These are phyloP conservation scores for Fusarium denticulatum DNA, from an alignment of 2,329 filamentous ascomycete species.

Conservation along the genomic window DNA sequence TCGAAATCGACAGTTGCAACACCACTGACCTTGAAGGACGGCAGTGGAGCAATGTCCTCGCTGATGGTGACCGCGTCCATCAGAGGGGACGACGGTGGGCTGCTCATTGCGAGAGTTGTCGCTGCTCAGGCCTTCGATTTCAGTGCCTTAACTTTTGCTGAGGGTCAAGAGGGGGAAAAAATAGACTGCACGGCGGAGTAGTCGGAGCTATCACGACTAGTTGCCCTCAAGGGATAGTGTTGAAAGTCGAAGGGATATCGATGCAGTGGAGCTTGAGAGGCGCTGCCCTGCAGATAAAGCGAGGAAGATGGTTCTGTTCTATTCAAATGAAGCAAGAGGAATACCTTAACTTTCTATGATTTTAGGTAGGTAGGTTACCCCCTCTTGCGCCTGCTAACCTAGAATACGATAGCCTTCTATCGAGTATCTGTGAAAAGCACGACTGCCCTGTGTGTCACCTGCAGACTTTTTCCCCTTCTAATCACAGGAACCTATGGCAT, in stretches of 20 bases:
- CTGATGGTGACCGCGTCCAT: conserved; percentile 62
- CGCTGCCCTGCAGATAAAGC: not conserved
- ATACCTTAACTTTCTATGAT: not conserved
- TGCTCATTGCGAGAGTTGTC: conserved; percentile 34
- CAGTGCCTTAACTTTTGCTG: not conserved
- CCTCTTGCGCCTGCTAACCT: conserved; percentile 26
- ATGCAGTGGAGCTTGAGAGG: conserved; percentile 8
- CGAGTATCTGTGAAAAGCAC: conserved; percentile 12
- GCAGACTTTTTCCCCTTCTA: not conserved
- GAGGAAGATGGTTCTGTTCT: not conserved
- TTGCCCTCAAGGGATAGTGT: conserved; percentile 6
- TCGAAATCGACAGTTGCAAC: conserved; percentile 72
- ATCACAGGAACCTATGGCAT: conserved; percentile 3
- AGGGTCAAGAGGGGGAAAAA: not conserved
- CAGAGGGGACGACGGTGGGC: conserved; percentile 59
- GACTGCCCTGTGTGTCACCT: conserved; percentile 21
- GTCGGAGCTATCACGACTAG: conserved; percentile 12
- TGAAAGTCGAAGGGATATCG: not conserved
- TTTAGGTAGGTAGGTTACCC: not conserved
- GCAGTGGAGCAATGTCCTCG: conserved; percentile 68
- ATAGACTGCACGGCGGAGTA: conserved; percentile 3
- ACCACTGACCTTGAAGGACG: conserved; percentile 64
- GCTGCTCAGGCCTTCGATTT: not conserved
- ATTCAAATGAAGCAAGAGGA: not conserved
- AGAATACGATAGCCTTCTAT: conserved; percentile 26